A percentile compares a stretch with the other conserved stretches of the same genome.
Evolutionary conservation across 441 rosid species (phyloP).

Genomic region (Populus hybrid): DNA sequence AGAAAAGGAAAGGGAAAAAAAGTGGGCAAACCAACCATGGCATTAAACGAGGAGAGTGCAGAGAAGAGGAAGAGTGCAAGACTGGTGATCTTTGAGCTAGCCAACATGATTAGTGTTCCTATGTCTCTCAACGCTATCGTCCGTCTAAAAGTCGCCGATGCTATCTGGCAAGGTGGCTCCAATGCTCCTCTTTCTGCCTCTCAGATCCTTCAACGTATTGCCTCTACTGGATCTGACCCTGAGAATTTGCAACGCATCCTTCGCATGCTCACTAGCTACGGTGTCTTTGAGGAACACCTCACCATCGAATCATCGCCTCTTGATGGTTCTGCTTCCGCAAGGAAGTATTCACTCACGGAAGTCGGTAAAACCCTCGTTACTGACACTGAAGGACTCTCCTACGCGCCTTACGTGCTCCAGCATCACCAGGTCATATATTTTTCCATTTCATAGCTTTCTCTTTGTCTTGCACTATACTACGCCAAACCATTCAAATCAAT

Average conservation of each 20-base stretch:
- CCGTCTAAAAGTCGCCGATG: slow-evolving; percentile 70
- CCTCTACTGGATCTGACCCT: slow-evolving; percentile 29
- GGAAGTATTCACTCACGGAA: slow-evolving; percentile 69
- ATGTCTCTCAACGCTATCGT: slow-evolving; percentile 82
- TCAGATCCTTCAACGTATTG: slow-evolving; percentile 55
- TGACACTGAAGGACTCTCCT: slow-evolving; percentile 64
- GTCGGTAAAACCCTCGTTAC: slow-evolving; percentile 77
- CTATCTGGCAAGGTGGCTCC: slow-evolving; percentile 73
- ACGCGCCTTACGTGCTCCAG: slow-evolving; percentile 77
- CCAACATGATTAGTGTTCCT: slow-evolving; percentile 91
- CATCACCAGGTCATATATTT: slow-evolving; percentile 65
- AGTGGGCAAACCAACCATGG: slow-evolving; percentile 27
- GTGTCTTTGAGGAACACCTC: slow-evolving; percentile 64
- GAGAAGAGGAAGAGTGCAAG: slow-evolving; percentile 59
- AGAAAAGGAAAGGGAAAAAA: too few species aligned
- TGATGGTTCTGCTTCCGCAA: not conserved
- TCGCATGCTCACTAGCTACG: slow-evolving; percentile 79
- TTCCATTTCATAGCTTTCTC: not conserved
- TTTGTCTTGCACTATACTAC: too few species aligned
- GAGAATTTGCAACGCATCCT: slow-evolving; percentile 80
- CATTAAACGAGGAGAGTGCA: slow-evolving; percentile 25
- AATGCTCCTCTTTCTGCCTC: slow-evolving; percentile 71
- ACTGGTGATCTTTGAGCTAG: slow-evolving; percentile 66
- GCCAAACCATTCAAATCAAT: not conserved
- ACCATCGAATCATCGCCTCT: slow-evolving; percentile 7